Evolutionary conservation across 2,329 filamentous ascomycete species (phyloP).

Genomic region (Aspergillus fumigatus): DNA sequence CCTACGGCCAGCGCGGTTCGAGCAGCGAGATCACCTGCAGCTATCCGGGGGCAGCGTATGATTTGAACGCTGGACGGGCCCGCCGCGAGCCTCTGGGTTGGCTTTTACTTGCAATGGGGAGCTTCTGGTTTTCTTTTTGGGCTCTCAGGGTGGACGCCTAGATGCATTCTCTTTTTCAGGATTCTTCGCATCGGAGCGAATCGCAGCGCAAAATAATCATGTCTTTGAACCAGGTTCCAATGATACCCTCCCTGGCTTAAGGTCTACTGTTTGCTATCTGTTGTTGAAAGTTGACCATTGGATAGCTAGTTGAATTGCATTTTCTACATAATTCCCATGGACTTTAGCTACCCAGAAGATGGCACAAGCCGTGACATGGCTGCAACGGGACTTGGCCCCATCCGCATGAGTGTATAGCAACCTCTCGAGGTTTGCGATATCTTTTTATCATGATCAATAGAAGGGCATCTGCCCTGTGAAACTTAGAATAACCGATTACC

Average conservation of each 20-base stretch:
- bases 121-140: slow-evolving; percentile 15
- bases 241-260: not conserved
- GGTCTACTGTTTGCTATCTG: not conserved
- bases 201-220: not conserved
- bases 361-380: not conserved
- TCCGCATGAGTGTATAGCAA: not conserved
- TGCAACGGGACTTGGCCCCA: not conserved
- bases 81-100: not conserved
- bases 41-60: slow-evolving; percentile 57
- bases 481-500: not conserved
- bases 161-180: not conserved
- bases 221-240: not conserved
- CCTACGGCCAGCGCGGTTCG: slow-evolving; percentile 45
- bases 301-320: not conserved
- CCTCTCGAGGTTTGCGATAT: not conserved
- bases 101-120: slow-evolving; percentile 1
- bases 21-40: slow-evolving; percentile 52
- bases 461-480: not conserved
- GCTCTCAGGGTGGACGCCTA: slow-evolving; percentile 4
- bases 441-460: not conserved
- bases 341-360: not conserved
- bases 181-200: not conserved
- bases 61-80: slow-evolving; percentile 28
- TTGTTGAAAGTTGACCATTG: not conserved
- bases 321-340: not conserved